Conservation (phyloP, 768 basidiomycete genomes). For the Naganishia kalamii region DNA sequence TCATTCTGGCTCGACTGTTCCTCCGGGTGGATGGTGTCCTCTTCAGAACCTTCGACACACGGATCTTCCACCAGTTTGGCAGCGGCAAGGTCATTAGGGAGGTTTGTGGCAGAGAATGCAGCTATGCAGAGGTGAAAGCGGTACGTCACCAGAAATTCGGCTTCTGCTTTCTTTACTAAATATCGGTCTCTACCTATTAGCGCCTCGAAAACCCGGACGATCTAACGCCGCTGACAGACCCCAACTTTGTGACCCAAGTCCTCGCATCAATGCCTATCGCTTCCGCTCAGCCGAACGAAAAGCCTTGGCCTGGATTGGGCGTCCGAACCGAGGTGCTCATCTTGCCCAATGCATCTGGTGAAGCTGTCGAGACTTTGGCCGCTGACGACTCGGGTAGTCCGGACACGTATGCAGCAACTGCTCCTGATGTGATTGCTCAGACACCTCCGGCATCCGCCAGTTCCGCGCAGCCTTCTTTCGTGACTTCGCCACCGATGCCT, state of each 20-base stretch:
- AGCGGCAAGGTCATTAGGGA: constrained; percentile 62
- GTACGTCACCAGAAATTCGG: constrained; percentile 50
- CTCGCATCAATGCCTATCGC: constrained; percentile 50
- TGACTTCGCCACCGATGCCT: not conserved
- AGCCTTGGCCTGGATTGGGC: constrained; percentile 78
- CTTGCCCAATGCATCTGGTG: constrained; percentile 23
- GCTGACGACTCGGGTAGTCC: not conserved
- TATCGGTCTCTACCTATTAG: constrained; percentile 19
- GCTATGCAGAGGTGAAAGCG: constrained; percentile 70
- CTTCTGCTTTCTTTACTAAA: not conserved
- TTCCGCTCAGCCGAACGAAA: constrained; percentile 54
- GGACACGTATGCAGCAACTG: not conserved
- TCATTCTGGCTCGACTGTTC: constrained; percentile 83
- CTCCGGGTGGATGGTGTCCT: constrained; percentile 90
- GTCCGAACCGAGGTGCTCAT: constrained; percentile 56
- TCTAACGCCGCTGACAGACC: constrained; percentile 78
- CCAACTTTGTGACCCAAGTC: constrained; percentile 59
- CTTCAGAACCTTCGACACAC: constrained; percentile 80
- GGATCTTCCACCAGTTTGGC: constrained; percentile 77
- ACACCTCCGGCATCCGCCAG: not conserved
- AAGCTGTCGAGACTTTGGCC: not conserved
- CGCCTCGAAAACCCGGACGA: constrained; percentile 53
- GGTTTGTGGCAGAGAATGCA: constrained; percentile 81
- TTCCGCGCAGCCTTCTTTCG: not conserved
- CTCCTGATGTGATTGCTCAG: not conserved